These are phyloP conservation scores for Boechera stricta DNA, from an alignment of 345 rosid species.

Conservation along the genomic window DNA sequence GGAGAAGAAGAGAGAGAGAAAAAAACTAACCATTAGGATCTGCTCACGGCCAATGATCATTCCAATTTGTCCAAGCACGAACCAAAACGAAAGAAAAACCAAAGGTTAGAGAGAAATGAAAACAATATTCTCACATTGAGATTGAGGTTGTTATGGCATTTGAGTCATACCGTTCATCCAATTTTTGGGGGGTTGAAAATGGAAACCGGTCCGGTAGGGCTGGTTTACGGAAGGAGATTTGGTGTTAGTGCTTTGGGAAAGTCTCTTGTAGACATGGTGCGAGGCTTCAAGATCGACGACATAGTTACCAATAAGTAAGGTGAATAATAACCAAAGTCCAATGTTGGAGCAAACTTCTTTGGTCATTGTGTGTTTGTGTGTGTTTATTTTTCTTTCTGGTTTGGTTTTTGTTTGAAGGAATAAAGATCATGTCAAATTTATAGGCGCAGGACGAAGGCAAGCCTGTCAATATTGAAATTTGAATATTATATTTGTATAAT, in stretches of 20 bases:
- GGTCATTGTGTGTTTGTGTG: constrained; percentile 30
- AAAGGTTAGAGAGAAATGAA: constrained; percentile 22
- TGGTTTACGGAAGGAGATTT: constrained; percentile 46
- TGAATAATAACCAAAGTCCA: constrained; percentile 44
- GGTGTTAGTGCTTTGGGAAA: constrained; percentile 33
- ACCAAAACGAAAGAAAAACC: constrained; percentile 11
- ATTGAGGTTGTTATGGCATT: not conserved
- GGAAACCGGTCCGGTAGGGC: constrained; percentile 70
- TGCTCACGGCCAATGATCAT: constrained; percentile 40
- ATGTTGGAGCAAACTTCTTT: constrained; percentile 38
- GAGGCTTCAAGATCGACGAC: constrained; percentile 58
- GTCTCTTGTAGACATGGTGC: constrained; percentile 48
- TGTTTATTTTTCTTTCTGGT: constrained; percentile 10
- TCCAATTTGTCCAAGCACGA: constrained; percentile 28
- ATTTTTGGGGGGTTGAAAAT: constrained; percentile 75
- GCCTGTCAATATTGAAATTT: constrained; percentile 28
- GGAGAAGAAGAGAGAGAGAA: not conserved
- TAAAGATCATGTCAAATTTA: constrained; percentile 29
- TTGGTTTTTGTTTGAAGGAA: constrained; percentile 16
- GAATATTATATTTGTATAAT: constrained; percentile 16
- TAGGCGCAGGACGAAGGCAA: constrained; percentile 39
- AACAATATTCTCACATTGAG: not conserved
- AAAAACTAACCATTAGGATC: constrained; percentile 77
- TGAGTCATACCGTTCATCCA: constrained; percentile 71
- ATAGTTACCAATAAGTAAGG: constrained; percentile 51